Evolutionary conservation across 805 yeast species (phyloP).

Genomic region (Trichomonascus vanleenenianus): DNA sequence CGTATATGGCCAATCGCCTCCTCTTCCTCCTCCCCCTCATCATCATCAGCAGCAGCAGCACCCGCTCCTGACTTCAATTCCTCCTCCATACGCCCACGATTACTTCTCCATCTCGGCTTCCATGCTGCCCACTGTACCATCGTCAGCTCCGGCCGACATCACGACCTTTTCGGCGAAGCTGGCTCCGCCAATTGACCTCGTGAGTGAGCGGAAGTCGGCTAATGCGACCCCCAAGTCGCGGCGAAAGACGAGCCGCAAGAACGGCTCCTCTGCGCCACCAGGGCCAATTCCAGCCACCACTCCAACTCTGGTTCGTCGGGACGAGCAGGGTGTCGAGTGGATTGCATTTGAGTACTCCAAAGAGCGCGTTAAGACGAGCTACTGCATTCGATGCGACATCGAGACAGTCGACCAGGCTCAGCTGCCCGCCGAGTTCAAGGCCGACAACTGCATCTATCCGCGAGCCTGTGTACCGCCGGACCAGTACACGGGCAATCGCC

Average conservation of each 20-base stretch:
- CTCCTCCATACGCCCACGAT: not conserved
- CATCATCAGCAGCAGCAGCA: not conserved
- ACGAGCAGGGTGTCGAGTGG: constrained; percentile 24
- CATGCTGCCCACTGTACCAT: not conserved
- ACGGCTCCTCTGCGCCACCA: constrained; percentile 12
- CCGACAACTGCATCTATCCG: constrained; percentile 41
- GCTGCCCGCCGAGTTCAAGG: constrained; percentile 29
- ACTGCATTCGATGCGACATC: constrained; percentile 30
- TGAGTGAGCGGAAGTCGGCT: too few relatives aligned
- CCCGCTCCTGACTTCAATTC: not conserved
- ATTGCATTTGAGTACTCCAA: constrained; percentile 30
- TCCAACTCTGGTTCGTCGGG: constrained; percentile 20
- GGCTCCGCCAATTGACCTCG: too few relatives aligned
- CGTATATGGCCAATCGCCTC: not conserved
- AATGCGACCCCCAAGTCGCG: too few relatives aligned
- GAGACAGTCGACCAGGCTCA: constrained; percentile 19
- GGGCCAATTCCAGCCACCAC: constrained; percentile 26
- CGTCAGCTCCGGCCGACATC: constrained; percentile 1
- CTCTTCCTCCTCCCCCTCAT: not conserved
- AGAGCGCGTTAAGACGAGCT: constrained; percentile 23
- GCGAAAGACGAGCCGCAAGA: too few relatives aligned
- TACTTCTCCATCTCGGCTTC: too few relatives aligned
- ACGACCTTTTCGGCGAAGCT: constrained; percentile 1
- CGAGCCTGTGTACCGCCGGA: constrained; percentile 37
- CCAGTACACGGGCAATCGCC: constrained; percentile 40